Percentiles rank a stretch among this genome's conserved stretches.
Conservation (phyloP, 73 alveolate genomes). For the Diophrys appendiculata region DNA sequence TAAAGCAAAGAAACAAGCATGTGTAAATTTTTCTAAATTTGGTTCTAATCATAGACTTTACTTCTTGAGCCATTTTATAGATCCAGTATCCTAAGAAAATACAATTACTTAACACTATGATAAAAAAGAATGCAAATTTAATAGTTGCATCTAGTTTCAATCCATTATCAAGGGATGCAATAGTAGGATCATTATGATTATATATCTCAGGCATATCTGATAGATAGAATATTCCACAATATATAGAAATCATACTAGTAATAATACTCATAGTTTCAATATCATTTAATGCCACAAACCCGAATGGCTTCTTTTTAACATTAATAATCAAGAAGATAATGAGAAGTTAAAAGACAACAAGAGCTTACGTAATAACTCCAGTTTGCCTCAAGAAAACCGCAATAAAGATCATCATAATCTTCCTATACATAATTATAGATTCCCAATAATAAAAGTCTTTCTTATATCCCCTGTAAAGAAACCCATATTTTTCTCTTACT, state of each 20-base stretch:
- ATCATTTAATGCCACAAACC: conserved; percentile 27
- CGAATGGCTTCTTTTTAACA: conserved; percentile 35
- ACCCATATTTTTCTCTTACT: conserved; percentile 63
- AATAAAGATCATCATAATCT: conserved; percentile 49
- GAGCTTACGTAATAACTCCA: conserved; percentile 62
- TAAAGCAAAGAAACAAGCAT: not conserved
- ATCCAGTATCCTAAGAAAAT: conserved; percentile 43
- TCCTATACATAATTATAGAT: conserved; percentile 45
- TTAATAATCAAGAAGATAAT: conserved; percentile 32
- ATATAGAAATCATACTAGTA: conserved; percentile 34
- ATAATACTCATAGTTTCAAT: conserved; percentile 42
- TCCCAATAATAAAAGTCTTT: conserved; percentile 72
- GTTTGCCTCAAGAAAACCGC: conserved; percentile 38
- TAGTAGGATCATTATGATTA: not conserved
- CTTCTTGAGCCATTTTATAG: conserved; percentile 32
- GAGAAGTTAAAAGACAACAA: conserved; percentile 49
- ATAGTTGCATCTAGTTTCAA: not conserved
- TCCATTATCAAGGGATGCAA: conserved; percentile 5
- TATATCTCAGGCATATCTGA: conserved; percentile 10
- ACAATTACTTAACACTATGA: conserved; percentile 5
- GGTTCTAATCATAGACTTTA: conserved; percentile 20
- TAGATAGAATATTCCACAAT: conserved; percentile 61
- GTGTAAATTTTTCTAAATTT: conserved; percentile 18
- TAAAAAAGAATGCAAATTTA: not conserved
- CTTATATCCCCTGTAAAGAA: conserved; percentile 67